Conservation (phyloP, 345 rosid genomes). For the Arabis hirsuta region DNA sequence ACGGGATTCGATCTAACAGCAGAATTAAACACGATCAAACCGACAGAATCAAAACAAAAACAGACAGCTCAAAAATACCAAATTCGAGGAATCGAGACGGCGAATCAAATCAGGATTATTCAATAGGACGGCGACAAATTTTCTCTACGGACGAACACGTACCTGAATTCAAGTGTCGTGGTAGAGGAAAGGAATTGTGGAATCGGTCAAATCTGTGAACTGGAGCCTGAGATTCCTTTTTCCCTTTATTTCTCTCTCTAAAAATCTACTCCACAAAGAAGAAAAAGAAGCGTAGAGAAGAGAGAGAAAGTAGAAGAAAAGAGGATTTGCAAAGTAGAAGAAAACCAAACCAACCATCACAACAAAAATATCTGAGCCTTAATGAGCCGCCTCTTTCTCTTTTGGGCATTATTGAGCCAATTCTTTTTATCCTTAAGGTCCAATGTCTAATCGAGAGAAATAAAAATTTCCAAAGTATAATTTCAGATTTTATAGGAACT, state of each 20-base stretch:
- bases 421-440: not conserved
- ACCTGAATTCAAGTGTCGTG: constrained; percentile 21
- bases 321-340: not conserved
- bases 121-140: not conserved
- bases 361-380: constrained; percentile 4
- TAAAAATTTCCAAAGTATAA: not conserved
- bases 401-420: constrained; percentile 1
- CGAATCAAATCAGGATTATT: not conserved
- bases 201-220: constrained; percentile 21
- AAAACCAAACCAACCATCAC: not conserved
- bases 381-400: constrained; percentile 36
- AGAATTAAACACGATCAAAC: not conserved
- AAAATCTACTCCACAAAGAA: constrained; percentile 42
- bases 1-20: not conserved
- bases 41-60: not conserved
- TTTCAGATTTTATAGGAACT: not conserved
- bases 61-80: not conserved
- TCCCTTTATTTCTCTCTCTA: constrained; percentile 20
- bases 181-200: not conserved
- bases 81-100: not conserved
- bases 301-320: constrained; percentile 4
- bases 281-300: constrained; percentile 31
- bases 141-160: not conserved
- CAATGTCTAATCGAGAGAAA: not conserved
- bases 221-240: constrained; percentile 25